Evolutionary conservation across 2,329 filamentous ascomycete species (phyloP), one percentile per base, ranked within the genome.

Genomic region (Colletotrichum chrysophilum): DNA sequence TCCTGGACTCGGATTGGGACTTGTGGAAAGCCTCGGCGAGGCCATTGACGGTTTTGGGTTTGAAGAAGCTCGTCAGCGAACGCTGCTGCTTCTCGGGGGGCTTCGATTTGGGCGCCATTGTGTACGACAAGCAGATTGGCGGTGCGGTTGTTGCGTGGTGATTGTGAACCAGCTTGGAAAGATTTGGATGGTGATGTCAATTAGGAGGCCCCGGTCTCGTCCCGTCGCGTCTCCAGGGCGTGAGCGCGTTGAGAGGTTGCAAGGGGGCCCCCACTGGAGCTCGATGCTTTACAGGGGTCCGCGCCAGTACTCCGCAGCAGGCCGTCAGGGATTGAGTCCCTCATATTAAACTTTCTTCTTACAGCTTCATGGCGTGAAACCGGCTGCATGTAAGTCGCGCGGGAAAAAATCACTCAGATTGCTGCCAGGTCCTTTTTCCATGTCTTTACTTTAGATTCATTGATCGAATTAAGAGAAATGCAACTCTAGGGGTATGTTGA

Each of bases 21-120:
- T 85, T 84, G 76, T 82, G 79, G 71, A 84, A 81, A 61, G 82
- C 80, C 43, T 85, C 81, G n/a, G 83, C 80, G 28, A 87, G 79
- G 73, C 86, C 87, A 82, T 89, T 90, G 81, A 85, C 82, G 14
- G 90, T 86, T 77, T 90, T 93, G 16, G 91, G 92, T 1, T 92
- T 91, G 83, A 98, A 98, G 85, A 98, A 98, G 81, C 93, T 96
- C 4, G 95, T 97, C 76, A 98, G 93, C 1, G 95, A 95, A 78
- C 93, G 91, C 82, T 98, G 95, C 80, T 93, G 94, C 84, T 94
- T 94, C 70, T 83, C 86, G 32, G 85, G 79, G 0, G 86, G 78
- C 67, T 87, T 87, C 5, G 71, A 62, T 8, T 76, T 75, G 3
- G 74, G 74, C 55, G 71, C 71, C 74, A 76, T 76, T 14, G 14